Base-by-base conservation (phyloP, 495 filamentous ascomycete genomes). In the Talaromyces borbonicus region DNA sequence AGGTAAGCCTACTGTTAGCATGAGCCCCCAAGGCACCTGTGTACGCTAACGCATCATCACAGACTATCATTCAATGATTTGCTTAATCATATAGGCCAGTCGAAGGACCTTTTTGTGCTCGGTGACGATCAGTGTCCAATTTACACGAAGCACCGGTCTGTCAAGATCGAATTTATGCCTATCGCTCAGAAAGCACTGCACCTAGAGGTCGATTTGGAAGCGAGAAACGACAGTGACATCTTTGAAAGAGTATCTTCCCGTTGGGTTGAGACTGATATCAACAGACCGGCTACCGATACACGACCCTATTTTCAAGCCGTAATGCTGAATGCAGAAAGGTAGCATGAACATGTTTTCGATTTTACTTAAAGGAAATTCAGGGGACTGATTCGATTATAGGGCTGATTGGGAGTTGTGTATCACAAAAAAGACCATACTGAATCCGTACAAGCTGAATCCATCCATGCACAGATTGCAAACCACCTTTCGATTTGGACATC, bases 61-160 rank as follows among this genome's bases (percentile, higher is more conserved):
- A 49, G 47, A 14, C 38, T 49, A 5, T 49, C 59, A 18, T 20
- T 61, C 9, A 42, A 46, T 6, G 53, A 59, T 15, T 31, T 62
- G 4, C 49, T 68, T 5, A 29, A 46, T 0, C 54, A 53, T 26
- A 55, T 63, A 24, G 53, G 54, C 19, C 35, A 48, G 2, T 64
- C 69, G 1, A 47, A 19, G 25, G 52, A 65, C 22, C 56, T 79
- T 2, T 78, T 87, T 32, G 65, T 68, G 15, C 20, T 36, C 7
- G 30, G 24, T 19, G 15, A 25, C 12, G 19, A 1, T n/a, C 30
- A 32, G 15, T 7, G 25, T 16, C n/a, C 30, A 33, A n/a, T 14
- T 24, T 46, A 42, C 7, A 46, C 49, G 25, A 53, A 26, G 61
- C 61, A 5, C 51, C 52, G 7, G 63, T 64, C 65, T 0, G 72